phyloP scores from a whole-genome alignment of 1,284 basidiomycete species.

The Irpex rosettiformis region DNA sequence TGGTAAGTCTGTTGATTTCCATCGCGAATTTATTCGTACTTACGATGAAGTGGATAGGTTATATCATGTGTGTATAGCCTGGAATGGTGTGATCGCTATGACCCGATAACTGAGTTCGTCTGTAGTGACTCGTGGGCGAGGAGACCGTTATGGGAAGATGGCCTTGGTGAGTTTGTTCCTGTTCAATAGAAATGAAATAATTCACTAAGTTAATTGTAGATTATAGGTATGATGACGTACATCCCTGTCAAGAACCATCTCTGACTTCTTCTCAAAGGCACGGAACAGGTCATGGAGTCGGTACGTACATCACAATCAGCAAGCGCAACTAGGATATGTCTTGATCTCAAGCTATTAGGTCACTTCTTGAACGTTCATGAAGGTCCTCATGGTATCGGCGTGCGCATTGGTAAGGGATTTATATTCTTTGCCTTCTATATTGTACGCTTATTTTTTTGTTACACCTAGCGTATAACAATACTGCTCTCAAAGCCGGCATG shows the following conservation, averaged over 20 bases:
- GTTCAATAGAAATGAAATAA: neutral
- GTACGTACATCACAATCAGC: conserved; percentile 17
- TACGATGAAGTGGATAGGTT: conserved; percentile 38
- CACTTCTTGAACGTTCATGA: conserved; percentile 94
- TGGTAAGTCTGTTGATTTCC: conserved; percentile 38
- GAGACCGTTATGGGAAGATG: conserved; percentile 87
- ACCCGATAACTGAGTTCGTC: too few relatives aligned
- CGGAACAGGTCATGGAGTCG: conserved; percentile 93
- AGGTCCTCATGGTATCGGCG: conserved; percentile 88
- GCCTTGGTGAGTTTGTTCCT: conserved; percentile 58
- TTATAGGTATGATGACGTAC: conserved; percentile 26
- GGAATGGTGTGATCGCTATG: too few relatives aligned
- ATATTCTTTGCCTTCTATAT: neutral
- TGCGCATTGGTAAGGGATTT: conserved; percentile 54
- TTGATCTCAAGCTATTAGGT: too few relatives aligned
- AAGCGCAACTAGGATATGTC: neutral
- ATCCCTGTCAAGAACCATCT: neutral
- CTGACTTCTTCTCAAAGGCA: conserved; percentile 42
- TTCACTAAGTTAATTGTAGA: conserved; percentile 21
- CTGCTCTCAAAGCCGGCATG: conserved; percentile 79
- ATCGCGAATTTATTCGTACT: neutral
- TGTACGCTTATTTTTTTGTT: neutral
- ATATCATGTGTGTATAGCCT: conserved; percentile 55
- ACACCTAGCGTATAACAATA: conserved; percentile 64
- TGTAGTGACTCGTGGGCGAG: conserved; percentile 83